These are phyloP conservation scores for Pseudogymnoascus sp. DNA, from an alignment of 2,329 filamentous ascomycete genomes.

Conservation along the genomic window DNA sequence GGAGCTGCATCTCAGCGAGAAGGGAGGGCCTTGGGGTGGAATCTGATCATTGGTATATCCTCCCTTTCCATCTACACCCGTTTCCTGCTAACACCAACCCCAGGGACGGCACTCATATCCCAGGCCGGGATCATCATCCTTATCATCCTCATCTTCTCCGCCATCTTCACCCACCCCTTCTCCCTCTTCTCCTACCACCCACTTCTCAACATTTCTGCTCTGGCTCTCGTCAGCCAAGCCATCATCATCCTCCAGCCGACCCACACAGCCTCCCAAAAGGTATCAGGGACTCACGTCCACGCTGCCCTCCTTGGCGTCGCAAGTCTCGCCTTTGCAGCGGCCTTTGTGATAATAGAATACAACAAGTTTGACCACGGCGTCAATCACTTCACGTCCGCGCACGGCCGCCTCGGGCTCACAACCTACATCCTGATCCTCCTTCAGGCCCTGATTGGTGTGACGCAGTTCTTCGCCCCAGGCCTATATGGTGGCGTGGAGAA, in stretches of 20 bases:
- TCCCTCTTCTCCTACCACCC: slow-evolving; percentile 87
- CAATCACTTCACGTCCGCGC: slow-evolving; percentile 68
- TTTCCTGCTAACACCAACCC: slow-evolving; percentile 17
- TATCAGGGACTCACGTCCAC: slow-evolving; percentile 51
- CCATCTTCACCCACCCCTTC: slow-evolving; percentile 58
- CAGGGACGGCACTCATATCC: slow-evolving; percentile 73
- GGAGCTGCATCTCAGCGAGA: slow-evolving; percentile 67
- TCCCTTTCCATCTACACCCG: neutral
- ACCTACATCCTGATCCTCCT: slow-evolving; percentile 61
- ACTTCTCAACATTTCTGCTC: slow-evolving; percentile 56
- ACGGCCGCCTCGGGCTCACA: slow-evolving; percentile 73
- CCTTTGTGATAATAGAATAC: slow-evolving; percentile 64
- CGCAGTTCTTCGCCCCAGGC: slow-evolving; percentile 67
- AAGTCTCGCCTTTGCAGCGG: slow-evolving; percentile 44
- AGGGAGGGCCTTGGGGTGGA: slow-evolving; percentile 54
- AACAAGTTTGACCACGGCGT: slow-evolving; percentile 68
- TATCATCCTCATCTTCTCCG: slow-evolving; percentile 66
- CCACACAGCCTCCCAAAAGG: slow-evolving; percentile 65
- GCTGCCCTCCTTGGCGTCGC: slow-evolving; percentile 56
- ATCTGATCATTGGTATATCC: slow-evolving; percentile 39
- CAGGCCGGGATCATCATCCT: slow-evolving; percentile 73
- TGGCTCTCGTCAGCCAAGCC: slow-evolving; percentile 70
- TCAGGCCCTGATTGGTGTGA: slow-evolving; percentile 72
- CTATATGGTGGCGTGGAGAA: slow-evolving; percentile 72
- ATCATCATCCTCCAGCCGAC: slow-evolving; percentile 85